Evolutionary conservation across 495 filamentous ascomycete species (phyloP), one percentile per base, ranked within the genome.

Genomic region (Pyrenula aspistea): DNA sequence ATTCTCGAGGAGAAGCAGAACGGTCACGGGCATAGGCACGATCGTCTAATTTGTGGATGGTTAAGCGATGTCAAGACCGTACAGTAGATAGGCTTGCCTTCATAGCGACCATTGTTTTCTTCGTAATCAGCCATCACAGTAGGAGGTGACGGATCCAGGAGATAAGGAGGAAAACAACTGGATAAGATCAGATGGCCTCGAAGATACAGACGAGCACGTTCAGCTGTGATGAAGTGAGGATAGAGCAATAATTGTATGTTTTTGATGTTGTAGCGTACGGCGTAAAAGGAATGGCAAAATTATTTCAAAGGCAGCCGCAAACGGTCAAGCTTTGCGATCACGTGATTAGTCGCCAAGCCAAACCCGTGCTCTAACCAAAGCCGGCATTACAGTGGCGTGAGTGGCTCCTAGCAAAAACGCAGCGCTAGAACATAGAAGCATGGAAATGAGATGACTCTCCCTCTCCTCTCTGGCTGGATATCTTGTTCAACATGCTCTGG

Each of bases 1-100:
- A 78, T 60, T 81, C 75, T 67, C 89, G 88, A 66, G 93, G 93
- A 65, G 94, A 97, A 59, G 91, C 91, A 76, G 90, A 95, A 68
- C 93, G 88, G 59, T 91, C 83, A 68, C 86, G 88, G 57, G 91
- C 86, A 65, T 88, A 92, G 62, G 87, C 86, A 64, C 86, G 83
- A 64, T 89, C 89, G 64, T 91, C 89, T 88, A 12, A 49, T 56
- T 55, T 42, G 3, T 12, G 10, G 2, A 23, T 36, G 22, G 50
- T 24, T 59, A 20, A 55, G 25, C 8, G 52, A 63, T 19, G 47
- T 42, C 52, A 42, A 15, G 4, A 15, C 4, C 47, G 22, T 60
- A 57, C 63, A 56, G 12, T 20, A 57, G 23, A 51, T 36, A 48
- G 54, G 75, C 84, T 72, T 80, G 93, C 89, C 89, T 61, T 91